Base-by-base conservation (phyloP, 1,284 basidiomycete species). In the Volvariella volvacea region DNA sequence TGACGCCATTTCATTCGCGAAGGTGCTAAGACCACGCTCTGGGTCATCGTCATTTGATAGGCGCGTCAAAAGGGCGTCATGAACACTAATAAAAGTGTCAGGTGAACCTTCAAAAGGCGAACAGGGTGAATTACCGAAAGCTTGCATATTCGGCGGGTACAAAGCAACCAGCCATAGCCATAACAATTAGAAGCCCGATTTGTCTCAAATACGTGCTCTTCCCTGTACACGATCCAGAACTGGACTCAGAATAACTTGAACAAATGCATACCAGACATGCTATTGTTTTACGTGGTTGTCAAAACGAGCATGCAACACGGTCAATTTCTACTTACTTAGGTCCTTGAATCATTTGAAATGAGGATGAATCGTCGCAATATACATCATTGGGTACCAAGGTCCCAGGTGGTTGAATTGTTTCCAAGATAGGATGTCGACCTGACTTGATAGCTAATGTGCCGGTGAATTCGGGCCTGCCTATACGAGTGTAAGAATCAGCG, bases 131-230 rank as follows among this genome's bases (percentile, higher is more conserved):
- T 25, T 41, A 80, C 88, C 78, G 71, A 57, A 94, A 88, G 54
- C 83, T 89, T 6, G 88, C 92, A 58, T 92, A 93, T 58, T 91
- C 86, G 0, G 90, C 92, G 0, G 94, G 91, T 1, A 97, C 86
- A 59, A 91, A 94, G 62, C 84, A 91, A 0, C 93, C 92, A 49
- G 82, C 79, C 80, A 91, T 84, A 0, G 90, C 91, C 77, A 95
- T 86, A 15, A 95, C 70, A 0, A 80, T 75, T 38, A 97, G 66
- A 2, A 97, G 70, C 0, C 86, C 94, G 22, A 92, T 78, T 59
- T 96, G 92, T 15, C 83, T 78, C 8, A 98, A 68, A 56, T 93
- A 94, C 0, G 93, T 97, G 58, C 88, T 95, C 64, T 98, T 98
- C 1, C 92, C 91, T 73, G 53, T 42, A 28, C 25, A 28, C 12